Conservation (phyloP, 2,329 filamentous ascomycete species). For the Diplodia seriata region DNA sequence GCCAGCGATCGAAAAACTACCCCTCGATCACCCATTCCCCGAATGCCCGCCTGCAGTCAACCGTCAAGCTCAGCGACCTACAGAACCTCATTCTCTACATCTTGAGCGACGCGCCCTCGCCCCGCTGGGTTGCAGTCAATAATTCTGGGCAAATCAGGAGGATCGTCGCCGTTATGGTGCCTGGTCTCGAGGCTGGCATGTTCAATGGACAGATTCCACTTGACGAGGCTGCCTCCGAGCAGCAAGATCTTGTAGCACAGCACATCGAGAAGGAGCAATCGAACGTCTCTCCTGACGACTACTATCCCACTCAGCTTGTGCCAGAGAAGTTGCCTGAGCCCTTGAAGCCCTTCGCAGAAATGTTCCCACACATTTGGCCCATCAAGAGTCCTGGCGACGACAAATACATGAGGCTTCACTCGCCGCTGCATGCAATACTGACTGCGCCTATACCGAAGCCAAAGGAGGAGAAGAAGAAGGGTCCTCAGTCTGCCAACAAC, state of each 20-base stretch:
- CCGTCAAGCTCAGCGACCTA: constrained; percentile 64
- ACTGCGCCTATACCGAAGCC: constrained; percentile 73
- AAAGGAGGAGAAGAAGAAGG: constrained; percentile 70
- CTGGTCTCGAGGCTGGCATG: constrained; percentile 88
- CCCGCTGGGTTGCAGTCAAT: constrained; percentile 68
- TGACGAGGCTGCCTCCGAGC: constrained; percentile 9
- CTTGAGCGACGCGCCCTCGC: constrained; percentile 64
- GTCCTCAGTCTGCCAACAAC: constrained; percentile 66
- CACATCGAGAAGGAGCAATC: constrained; percentile 40
- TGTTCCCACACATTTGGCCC: constrained; percentile 90
- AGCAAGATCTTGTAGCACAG: constrained; percentile 35
- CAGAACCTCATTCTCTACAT: constrained; percentile 66
- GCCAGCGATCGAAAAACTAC: constrained; percentile 56
- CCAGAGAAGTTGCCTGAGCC: constrained; percentile 50
- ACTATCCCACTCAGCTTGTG: constrained; percentile 56
- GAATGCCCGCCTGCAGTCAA: constrained; percentile 61
- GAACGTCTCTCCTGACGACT: constrained; percentile 56
- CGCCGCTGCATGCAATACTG: constrained; percentile 84
- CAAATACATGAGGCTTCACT: constrained; percentile 80
- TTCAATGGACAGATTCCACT: constrained; percentile 68
- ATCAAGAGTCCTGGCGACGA: constrained; percentile 87
- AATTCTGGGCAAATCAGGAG: constrained; percentile 67
- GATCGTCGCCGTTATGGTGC: constrained; percentile 89
- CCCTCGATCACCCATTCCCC: constrained; percentile 61
- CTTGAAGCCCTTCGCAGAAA: constrained; percentile 71